Evolutionary conservation across 148 eudicot genomes (phyloP).

Genomic region (Arctostaphylos glauca): DNA sequence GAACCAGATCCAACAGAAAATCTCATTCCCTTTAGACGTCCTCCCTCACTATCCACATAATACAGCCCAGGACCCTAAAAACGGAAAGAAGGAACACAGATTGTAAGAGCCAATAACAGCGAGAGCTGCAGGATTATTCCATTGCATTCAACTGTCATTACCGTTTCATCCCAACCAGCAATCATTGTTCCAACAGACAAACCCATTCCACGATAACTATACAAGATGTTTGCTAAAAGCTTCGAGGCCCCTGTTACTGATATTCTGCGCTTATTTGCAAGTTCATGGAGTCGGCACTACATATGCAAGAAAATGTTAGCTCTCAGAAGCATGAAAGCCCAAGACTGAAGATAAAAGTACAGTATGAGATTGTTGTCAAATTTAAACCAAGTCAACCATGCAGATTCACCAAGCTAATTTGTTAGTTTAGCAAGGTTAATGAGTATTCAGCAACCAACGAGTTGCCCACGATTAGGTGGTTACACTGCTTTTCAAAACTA

Average conservation of each 20-base stretch:
- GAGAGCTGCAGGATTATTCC: neutral
- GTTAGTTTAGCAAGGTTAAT: neutral
- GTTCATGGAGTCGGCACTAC: conserved; percentile 91
- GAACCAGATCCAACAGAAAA: conserved; percentile 99
- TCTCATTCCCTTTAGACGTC: conserved; percentile 84
- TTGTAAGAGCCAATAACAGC: neutral
- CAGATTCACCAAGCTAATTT: neutral
- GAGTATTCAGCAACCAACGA: neutral
- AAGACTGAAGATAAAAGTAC: neutral
- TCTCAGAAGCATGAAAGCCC: neutral
- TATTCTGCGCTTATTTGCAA: conserved; percentile 95
- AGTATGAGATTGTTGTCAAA: neutral
- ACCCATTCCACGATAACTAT: conserved; percentile 94
- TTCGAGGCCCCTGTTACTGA: conserved; percentile 98
- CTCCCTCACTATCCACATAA: conserved; percentile 99
- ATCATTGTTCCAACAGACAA: conserved; percentile 99
- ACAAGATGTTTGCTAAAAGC: conserved; percentile 87
- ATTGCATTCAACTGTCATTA: conserved; percentile 19
- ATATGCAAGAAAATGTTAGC: conserved; percentile 14
- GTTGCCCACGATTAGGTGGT: too few species aligned
- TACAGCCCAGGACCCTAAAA: conserved; percentile 92
- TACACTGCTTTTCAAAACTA: too few species aligned
- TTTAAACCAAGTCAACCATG: neutral
- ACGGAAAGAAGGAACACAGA: conserved; percentile 13
- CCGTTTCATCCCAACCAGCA: conserved; percentile 99